Conservation (phyloP, 2,329 filamentous ascomycete genomes). For the Orbilia quercus region DNA sequence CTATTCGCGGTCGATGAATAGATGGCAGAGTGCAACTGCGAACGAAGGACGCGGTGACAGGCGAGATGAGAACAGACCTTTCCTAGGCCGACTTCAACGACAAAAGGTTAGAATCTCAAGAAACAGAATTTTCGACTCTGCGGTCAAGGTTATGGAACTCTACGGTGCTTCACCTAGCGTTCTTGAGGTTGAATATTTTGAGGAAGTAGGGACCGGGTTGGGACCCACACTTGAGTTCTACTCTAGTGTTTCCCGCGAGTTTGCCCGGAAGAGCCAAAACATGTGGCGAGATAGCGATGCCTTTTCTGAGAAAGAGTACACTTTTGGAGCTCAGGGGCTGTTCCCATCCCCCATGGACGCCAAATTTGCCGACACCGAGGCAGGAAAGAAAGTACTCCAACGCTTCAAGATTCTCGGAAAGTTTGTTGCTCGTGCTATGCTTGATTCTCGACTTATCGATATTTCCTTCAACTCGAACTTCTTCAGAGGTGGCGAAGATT, state of each 20-base stretch:
- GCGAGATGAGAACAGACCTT: conserved; percentile 86
- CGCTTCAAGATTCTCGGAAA: conserved; percentile 94
- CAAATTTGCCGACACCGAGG: conserved; percentile 77
- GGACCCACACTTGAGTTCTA: conserved; percentile 98
- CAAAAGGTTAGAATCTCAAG: conserved; percentile 98
- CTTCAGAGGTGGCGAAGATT: conserved; percentile 86
- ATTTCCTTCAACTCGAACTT: conserved; percentile 97
- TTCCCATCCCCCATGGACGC: conserved; percentile 92
- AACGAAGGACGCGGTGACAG: conserved; percentile 85
- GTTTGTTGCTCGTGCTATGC: conserved; percentile 97
- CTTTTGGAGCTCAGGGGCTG: conserved; percentile 83
- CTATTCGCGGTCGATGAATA: conserved; percentile 94
- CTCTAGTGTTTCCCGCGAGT: conserved; percentile 95
- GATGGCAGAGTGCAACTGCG: conserved; percentile 89
- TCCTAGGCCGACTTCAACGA: conserved; percentile 88
- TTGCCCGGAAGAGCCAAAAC: conserved; percentile 95
- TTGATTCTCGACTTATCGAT: conserved; percentile 97
- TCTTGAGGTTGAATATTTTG: conserved; percentile 97
- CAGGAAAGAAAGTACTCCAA: conserved; percentile 86
- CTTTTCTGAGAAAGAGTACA: conserved; percentile 78
- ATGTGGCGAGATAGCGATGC: conserved; percentile 94
- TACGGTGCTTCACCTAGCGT: conserved; percentile 97
- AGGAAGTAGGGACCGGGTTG: conserved; percentile 95
- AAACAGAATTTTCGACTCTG: conserved; percentile 93
- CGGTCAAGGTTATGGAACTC: conserved; percentile 97